Evolutionary conservation across 2,329 filamentous ascomycete genomes (phyloP).

Genomic region (Amauroascus verrucosus): DNA sequence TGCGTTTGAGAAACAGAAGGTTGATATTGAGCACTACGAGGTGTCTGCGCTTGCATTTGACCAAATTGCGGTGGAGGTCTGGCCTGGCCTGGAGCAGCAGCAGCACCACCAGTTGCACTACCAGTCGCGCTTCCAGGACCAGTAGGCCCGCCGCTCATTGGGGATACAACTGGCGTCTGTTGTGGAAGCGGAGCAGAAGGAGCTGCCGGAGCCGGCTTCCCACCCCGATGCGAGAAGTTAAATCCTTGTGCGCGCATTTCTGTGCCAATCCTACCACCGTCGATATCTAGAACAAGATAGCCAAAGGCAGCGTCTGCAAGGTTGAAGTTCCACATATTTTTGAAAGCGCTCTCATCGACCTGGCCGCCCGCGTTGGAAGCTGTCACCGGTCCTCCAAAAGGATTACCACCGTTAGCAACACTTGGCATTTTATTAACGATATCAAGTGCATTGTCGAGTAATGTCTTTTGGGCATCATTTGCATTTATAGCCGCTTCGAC

Average conservation of each 20-base stretch:
- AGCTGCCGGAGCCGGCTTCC: slow-evolving; percentile 53
- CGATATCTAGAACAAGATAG: slow-evolving; percentile 87
- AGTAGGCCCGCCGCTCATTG: slow-evolving; percentile 21
- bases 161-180: slow-evolving; percentile 8
- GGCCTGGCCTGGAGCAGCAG: slow-evolving; percentile 26
- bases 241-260: slow-evolving; percentile 99
- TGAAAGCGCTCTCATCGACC: slow-evolving; percentile 97
- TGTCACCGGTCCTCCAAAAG: slow-evolving; percentile 77
- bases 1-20: slow-evolving; percentile 25
- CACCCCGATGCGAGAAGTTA: slow-evolving; percentile 93
- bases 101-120: too few species aligned
- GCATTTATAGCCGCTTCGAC: slow-evolving; percentile 89
- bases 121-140: slow-evolving; percentile 19
- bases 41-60: slow-evolving; percentile 29
- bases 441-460: slow-evolving; percentile 80
- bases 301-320: slow-evolving; percentile 94
- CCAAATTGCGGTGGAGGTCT: slow-evolving; percentile 32
- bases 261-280: slow-evolving; percentile 89
- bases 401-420: slow-evolving; percentile 89
- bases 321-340: slow-evolving; percentile 99
- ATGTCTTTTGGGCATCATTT: slow-evolving; percentile 86
- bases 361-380: slow-evolving; percentile 65
- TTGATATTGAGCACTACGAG: slow-evolving; percentile 24
- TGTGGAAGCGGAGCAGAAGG: slow-evolving; percentile 17
- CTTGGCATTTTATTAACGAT: slow-evolving; percentile 98